Evolutionary conservation across 2,329 filamentous ascomycete species (phyloP).

Genomic region (Aspergillus ibericus): DNA sequence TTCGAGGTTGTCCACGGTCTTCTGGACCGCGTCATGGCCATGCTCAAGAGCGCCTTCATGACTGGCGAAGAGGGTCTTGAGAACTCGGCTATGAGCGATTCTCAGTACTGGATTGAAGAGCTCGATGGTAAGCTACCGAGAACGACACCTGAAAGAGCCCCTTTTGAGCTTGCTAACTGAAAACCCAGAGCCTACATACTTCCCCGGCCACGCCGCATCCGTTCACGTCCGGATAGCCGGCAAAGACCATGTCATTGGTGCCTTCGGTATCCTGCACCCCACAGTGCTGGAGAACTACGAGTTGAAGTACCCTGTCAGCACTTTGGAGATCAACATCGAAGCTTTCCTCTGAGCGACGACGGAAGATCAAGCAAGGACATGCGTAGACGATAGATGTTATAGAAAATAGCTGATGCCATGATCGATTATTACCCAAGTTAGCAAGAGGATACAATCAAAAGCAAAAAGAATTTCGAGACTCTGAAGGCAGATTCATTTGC

Average conservation of each 20-base stretch:
- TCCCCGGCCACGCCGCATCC: conserved; percentile 82
- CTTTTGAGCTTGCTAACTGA: background rate
- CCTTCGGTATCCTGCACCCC: conserved; percentile 92
- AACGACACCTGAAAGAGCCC: background rate
- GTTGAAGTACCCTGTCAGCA: conserved; percentile 88
- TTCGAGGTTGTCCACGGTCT: conserved; percentile 96
- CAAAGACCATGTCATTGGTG: conserved; percentile 75
- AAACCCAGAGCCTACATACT: conserved; percentile 74
- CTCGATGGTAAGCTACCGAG: conserved; percentile 63
- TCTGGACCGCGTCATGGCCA: conserved; percentile 85
- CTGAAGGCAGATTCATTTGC: too few species aligned
- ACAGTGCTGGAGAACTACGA: conserved; percentile 92
- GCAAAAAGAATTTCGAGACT: too few species aligned
- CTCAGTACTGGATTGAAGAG: conserved; percentile 92
- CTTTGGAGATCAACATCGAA: conserved; percentile 91
- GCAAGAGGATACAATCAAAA: background rate
- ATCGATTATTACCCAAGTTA: conserved; percentile 9
- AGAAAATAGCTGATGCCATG: conserved; percentile 26
- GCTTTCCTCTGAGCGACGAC: conserved; percentile 68
- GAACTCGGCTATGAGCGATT: conserved; percentile 57
- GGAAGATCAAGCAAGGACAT: background rate
- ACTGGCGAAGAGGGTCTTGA: conserved; percentile 70
- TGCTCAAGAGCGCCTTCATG: conserved; percentile 82
- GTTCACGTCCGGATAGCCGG: conserved; percentile 75
- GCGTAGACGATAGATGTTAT: conserved; percentile 12